Evolutionary conservation across 495 filamentous ascomycete species (phyloP).

Genomic region (Pseudoneurospora amorphoporcata): DNA sequence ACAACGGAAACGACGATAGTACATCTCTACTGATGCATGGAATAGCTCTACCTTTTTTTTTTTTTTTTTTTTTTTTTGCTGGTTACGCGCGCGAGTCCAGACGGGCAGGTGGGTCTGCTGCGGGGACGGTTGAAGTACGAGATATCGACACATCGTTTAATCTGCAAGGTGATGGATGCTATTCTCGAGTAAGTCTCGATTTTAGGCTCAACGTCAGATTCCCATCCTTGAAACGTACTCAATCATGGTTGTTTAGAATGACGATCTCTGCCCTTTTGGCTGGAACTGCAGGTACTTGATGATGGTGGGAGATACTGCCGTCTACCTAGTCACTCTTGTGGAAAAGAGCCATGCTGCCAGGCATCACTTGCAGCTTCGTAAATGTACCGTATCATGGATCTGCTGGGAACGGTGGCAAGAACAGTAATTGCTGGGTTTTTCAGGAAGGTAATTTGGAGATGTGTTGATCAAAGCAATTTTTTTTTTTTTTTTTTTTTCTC

Average conservation of each 20-base stretch:
- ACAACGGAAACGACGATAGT: background rate
- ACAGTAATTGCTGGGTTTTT: background rate
- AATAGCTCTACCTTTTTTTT: no score
- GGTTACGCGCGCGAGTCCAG: background rate
- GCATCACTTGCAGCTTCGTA: background rate
- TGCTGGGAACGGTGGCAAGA: background rate
- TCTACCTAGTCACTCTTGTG: no score
- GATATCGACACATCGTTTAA: no score
- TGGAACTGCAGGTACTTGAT: background rate
- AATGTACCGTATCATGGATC: background rate
- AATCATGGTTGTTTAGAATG: background rate
- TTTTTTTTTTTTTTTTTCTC: background rate
- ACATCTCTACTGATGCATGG: background rate
- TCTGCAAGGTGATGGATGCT: background rate
- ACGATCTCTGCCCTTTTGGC: background rate
- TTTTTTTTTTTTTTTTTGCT: no score
- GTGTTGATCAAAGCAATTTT: background rate
- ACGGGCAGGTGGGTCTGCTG: background rate
- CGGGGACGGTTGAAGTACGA: background rate
- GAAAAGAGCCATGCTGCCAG: no score
- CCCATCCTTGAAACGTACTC: background rate
- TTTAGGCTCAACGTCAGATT: background rate
- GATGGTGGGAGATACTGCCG: background rate
- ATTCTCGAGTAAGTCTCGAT: background rate
- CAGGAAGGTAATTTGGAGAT: background rate